phyloP scores from a whole-genome alignment of 179 eudicot species.

The Silene vulgaris region DNA sequence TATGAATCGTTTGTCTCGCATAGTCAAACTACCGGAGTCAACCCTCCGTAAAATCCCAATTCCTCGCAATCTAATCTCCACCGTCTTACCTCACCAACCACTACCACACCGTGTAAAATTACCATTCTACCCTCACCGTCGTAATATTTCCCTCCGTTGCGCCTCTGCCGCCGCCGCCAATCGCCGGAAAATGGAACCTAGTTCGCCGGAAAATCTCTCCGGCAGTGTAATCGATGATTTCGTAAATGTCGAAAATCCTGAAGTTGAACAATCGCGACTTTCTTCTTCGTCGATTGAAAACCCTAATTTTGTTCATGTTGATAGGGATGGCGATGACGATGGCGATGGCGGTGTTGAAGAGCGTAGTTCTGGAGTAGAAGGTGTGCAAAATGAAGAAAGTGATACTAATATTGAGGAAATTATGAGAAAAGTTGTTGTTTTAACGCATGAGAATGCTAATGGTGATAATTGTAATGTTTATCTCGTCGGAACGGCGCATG shows the following conservation, averaged over 20 bases:
- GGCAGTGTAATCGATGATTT: constrained; percentile 38
- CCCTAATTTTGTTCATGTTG: constrained; percentile 18
- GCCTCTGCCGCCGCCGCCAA: constrained; percentile 11
- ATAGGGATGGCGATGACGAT: constrained; percentile 21
- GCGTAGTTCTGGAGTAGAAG: background rate
- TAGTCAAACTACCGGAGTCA: constrained; percentile 21
- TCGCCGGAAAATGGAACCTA: constrained; percentile 27
- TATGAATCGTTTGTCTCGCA: constrained; percentile 33
- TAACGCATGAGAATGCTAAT: constrained; percentile 52
- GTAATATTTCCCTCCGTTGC: constrained; percentile 7
- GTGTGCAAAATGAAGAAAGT: no score
- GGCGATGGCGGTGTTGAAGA: constrained; percentile 22
- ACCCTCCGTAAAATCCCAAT: constrained; percentile 10
- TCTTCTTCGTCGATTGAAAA: constrained; percentile 11
- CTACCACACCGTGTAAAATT: background rate
- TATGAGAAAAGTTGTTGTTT: constrained; percentile 41
- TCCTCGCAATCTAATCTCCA: constrained; percentile 12
- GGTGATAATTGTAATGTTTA: constrained; percentile 69
- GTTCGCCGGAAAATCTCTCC: constrained; percentile 28
- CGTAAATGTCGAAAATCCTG: constrained; percentile 37
- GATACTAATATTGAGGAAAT: constrained; percentile 46
- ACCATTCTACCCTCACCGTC: constrained; percentile 5
- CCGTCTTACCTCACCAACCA: constrained; percentile 13
- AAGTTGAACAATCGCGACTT: constrained; percentile 10
- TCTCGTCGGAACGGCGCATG: constrained; percentile 86